Evolutionary conservation across 495 filamentous ascomycete species (phyloP).

Genomic region (Hypoxylon fragiforme): DNA sequence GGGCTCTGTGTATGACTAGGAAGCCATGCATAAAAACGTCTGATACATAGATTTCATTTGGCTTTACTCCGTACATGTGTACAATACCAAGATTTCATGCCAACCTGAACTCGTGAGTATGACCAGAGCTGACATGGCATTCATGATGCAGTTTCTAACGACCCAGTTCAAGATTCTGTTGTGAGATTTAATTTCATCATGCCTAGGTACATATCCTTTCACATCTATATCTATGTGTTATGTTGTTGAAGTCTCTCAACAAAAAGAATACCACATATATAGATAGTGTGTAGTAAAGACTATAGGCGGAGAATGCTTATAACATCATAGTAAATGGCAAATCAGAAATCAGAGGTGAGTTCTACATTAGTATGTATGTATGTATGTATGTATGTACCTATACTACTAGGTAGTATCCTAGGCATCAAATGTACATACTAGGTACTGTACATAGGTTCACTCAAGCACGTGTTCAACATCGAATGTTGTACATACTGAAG

Average conservation of each 20-base stretch:
- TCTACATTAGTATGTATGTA: not conserved
- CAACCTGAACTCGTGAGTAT: constrained; percentile 17
- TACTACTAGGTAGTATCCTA: too few relatives aligned
- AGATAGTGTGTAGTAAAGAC: too few relatives aligned
- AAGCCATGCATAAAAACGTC: constrained; percentile 35
- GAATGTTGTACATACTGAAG: constrained; percentile 2
- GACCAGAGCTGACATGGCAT: constrained; percentile 15
- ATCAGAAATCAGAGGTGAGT: too few relatives aligned
- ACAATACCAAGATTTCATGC: constrained; percentile 39
- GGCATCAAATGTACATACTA: constrained; percentile 7
- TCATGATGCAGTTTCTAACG: constrained; percentile 1
- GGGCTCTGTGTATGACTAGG: constrained; percentile 44
- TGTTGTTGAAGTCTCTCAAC: too few relatives aligned
- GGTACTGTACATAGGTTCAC: too few relatives aligned
- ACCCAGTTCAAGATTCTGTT: not conserved
- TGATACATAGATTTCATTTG: constrained; percentile 49
- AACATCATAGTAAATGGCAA: too few relatives aligned
- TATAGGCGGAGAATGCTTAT: too few relatives aligned
- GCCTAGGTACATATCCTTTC: too few relatives aligned
- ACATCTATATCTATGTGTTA: not conserved
- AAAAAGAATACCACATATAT: too few relatives aligned
- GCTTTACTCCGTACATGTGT: constrained; percentile 49
- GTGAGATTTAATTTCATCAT: constrained; percentile 11
- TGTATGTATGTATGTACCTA: not conserved
- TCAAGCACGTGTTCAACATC: too few relatives aligned